phyloP scores from a whole-genome alignment of 2,329 filamentous ascomycete species.

The Diatrype stigma region DNA sequence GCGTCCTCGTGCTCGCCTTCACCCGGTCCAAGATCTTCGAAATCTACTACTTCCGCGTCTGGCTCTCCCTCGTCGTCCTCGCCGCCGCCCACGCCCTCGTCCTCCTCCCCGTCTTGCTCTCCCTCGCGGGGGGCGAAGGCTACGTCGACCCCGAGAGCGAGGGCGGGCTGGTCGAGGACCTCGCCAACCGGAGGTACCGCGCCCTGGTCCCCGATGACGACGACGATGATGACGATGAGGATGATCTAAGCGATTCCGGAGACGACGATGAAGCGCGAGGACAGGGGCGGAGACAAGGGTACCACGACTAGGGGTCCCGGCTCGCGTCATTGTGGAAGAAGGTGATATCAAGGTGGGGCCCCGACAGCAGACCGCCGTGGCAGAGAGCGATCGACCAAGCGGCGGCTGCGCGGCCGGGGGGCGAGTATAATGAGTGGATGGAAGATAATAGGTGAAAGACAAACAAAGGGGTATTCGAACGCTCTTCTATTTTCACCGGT shows the following conservation, averaged over 20 bases:
- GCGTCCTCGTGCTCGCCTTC: slow-evolving; percentile 88
- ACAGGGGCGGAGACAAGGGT: not conserved
- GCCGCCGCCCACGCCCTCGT: slow-evolving; percentile 85
- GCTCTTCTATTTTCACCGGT: too few species aligned
- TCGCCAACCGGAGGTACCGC: slow-evolving; percentile 74
- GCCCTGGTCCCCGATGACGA: slow-evolving; percentile 71
- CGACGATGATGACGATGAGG: slow-evolving; percentile 69
- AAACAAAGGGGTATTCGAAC: too few species aligned
- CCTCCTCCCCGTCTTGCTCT: slow-evolving; percentile 86
- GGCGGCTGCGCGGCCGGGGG: too few species aligned
- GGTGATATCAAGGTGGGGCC: not conserved
- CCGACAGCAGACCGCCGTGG: too few species aligned
- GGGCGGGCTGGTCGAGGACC: slow-evolving; percentile 83
- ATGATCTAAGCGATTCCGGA: slow-evolving; percentile 63
- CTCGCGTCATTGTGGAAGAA: not conserved
- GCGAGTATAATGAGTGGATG: too few species aligned
- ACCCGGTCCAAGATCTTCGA: slow-evolving; percentile 98
- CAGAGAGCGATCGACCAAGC: too few species aligned
- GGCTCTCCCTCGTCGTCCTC: slow-evolving; percentile 86
- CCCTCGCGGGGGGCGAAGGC: slow-evolving; percentile 78
- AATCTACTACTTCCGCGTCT: slow-evolving; percentile 98
- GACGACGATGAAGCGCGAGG: slow-evolving; percentile 43
- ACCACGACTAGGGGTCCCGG: not conserved
- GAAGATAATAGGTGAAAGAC: too few species aligned
- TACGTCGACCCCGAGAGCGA: slow-evolving; percentile 86